Conservation (phyloP, 345 rosid genomes). For the Raphanus sativus region DNA sequence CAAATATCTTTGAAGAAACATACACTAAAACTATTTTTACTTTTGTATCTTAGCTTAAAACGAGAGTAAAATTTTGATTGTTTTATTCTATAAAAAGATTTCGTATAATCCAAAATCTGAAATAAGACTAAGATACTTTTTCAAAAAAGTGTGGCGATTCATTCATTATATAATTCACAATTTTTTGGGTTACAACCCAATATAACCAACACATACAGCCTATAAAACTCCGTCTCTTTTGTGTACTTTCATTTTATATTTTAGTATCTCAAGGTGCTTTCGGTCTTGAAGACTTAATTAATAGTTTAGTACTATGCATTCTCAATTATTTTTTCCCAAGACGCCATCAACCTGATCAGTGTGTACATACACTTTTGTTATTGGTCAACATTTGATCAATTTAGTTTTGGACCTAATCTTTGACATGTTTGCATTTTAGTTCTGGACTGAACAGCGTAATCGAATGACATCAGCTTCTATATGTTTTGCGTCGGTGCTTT, state of each 20-base stretch:
- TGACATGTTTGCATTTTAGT: slow-evolving; percentile 19
- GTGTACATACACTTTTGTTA: slow-evolving; percentile 1
- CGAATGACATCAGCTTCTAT: not conserved
- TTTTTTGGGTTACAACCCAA: no score
- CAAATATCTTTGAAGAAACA: no score
- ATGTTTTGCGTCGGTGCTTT: slow-evolving; percentile 28
- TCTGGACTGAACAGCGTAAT: not conserved
- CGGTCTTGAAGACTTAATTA: not conserved
- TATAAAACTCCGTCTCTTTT: not conserved
- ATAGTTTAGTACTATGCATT: not conserved
- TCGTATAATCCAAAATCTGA: no score
- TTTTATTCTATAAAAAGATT: no score
- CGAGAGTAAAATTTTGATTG: no score
- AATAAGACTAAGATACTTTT: no score
- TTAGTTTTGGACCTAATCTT: slow-evolving; percentile 11
- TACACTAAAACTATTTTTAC: no score
- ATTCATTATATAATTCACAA: no score
- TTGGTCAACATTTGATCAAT: slow-evolving; percentile 30
- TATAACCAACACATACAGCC: not conserved
- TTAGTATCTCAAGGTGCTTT: not conserved
- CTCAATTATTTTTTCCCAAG: not conserved
- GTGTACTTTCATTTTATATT: not conserved
- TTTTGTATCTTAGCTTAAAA: no score
- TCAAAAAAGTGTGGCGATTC: no score
- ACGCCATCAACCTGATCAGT: not conserved